Evolutionary conservation across 169 alveolate species (phyloP).

Genomic region (Perkinsus marinus): DNA sequence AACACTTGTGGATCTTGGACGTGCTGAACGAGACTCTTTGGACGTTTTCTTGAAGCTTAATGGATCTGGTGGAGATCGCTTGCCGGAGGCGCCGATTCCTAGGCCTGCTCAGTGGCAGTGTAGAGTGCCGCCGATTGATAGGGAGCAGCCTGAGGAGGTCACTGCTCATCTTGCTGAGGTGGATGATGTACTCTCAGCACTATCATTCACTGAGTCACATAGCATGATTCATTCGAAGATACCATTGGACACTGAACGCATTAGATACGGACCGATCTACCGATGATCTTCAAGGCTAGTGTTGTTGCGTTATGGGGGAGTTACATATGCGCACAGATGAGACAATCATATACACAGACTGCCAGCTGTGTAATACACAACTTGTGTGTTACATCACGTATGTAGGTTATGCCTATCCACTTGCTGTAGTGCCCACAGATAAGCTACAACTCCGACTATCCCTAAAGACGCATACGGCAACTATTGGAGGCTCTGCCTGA

Average conservation of each 20-base stretch:
- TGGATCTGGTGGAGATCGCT: not conserved
- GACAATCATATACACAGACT: too few species aligned
- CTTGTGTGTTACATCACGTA: too few species aligned
- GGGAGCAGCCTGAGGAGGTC: not conserved
- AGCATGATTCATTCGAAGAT: not conserved
- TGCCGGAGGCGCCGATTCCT: not conserved
- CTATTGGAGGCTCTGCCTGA: too few species aligned
- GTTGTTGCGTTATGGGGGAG: too few species aligned
- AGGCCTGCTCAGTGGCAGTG: not conserved
- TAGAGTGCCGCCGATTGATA: not conserved
- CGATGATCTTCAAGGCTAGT: too few species aligned
- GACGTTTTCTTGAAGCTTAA: not conserved
- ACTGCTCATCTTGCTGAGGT: not conserved
- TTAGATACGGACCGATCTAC: not conserved
- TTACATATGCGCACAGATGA: too few species aligned
- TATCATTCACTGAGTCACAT: not conserved
- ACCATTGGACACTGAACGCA: not conserved
- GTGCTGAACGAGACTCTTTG: not conserved
- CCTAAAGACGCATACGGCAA: too few species aligned
- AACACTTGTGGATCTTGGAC: not conserved
- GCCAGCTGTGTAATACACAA: too few species aligned
- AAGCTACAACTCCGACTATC: too few species aligned
- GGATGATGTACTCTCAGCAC: not conserved
- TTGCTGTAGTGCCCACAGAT: too few species aligned
- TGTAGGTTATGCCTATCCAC: too few species aligned